These are phyloP conservation scores for Penicillium tannophilum DNA, from an alignment of 495 filamentous ascomycete species.

Conservation along the genomic window DNA sequence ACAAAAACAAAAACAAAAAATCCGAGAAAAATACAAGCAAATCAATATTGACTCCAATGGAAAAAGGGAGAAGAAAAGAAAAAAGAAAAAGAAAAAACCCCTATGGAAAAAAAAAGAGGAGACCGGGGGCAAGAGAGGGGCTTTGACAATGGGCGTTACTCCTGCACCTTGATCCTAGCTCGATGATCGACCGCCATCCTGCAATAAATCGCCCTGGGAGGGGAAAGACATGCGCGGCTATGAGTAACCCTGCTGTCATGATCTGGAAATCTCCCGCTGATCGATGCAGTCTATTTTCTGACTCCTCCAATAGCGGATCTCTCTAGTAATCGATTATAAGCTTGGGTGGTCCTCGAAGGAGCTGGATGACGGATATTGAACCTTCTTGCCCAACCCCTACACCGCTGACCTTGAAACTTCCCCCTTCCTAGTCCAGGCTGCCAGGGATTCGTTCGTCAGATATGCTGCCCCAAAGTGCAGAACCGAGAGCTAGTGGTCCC, in stretches of 20 bases:
- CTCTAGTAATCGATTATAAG: constrained; percentile 42
- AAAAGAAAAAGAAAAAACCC: not conserved
- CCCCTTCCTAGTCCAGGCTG: constrained; percentile 8
- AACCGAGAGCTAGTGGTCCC: constrained; percentile 24
- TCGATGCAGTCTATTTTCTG: constrained; percentile 47
- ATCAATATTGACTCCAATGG: not conserved
- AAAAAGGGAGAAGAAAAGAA: not conserved
- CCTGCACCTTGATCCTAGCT: constrained; percentile 39
- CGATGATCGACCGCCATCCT: constrained; percentile 50
- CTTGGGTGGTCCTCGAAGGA: constrained; percentile 33
- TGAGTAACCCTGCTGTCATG: constrained; percentile 49
- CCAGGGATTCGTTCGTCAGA: constrained; percentile 28
- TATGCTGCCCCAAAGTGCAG: constrained; percentile 37
- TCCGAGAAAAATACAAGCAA: not conserved
- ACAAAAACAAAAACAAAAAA: not conserved
- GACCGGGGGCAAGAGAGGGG: constrained; percentile 12
- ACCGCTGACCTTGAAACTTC: constrained; percentile 16
- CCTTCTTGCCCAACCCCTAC: constrained; percentile 16
- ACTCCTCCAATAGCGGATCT: constrained; percentile 48
- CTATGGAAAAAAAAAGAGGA: not conserved
- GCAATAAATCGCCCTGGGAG: constrained; percentile 44
- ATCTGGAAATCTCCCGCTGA: constrained; percentile 46
- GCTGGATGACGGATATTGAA: constrained; percentile 36
- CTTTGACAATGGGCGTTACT: constrained; percentile 21
- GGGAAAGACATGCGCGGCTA: constrained; percentile 45